These are phyloP conservation scores for Lactarius pseudohatsudake DNA, from an alignment of 768 basidiomycete species.

Conservation along the genomic window DNA sequence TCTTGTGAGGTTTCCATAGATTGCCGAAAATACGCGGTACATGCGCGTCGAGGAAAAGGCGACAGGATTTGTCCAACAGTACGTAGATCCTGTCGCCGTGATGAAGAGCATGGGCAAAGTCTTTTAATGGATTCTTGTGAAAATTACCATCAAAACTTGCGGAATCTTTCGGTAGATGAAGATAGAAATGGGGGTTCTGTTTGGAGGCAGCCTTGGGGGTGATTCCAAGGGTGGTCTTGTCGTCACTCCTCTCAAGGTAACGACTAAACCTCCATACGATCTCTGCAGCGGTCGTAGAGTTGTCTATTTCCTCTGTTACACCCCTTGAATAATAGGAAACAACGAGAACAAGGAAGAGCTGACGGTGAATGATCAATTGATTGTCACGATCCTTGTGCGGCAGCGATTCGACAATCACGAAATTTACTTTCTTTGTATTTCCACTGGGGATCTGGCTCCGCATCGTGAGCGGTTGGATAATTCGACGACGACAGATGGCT, in stretches of 20 bases:
- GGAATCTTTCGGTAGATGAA: neutral
- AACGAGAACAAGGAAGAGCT: neutral
- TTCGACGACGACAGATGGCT: neutral
- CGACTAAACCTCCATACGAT: constrained; percentile 1
- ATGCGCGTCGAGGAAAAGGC: neutral
- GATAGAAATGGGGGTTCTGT: constrained; percentile 8
- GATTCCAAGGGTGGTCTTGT: neutral
- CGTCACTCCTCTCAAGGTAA: neutral
- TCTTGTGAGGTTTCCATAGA: constrained; percentile 8
- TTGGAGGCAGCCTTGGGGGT: neutral
- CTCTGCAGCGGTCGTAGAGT: neutral
- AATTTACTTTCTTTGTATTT: neutral
- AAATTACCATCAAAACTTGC: neutral
- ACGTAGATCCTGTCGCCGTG: neutral
- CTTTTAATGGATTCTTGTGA: neutral
- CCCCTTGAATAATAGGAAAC: neutral
- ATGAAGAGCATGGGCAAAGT: neutral
- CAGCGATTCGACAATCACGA: neutral
- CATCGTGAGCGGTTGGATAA: neutral
- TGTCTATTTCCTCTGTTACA: neutral
- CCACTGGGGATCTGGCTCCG: neutral
- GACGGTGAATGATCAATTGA: neutral
- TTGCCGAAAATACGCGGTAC: constrained; percentile 9
- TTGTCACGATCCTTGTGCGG: neutral
- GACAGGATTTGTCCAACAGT: constrained; percentile 1